These are phyloP conservation scores for Kodamaea sp. DNA, from an alignment of 1,139 yeast species.

Conservation along the genomic window DNA sequence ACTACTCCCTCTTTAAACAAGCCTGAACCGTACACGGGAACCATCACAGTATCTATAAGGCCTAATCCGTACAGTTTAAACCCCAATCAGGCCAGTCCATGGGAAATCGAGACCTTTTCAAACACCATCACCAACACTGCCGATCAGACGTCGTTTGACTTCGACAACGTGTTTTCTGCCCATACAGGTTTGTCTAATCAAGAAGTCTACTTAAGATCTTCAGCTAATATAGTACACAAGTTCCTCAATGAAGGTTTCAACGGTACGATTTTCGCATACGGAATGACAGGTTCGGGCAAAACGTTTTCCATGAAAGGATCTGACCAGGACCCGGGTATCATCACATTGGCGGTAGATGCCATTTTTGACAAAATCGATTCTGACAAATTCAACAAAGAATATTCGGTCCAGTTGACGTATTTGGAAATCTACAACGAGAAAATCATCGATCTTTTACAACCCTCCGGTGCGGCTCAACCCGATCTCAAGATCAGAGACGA, in stretches of 20 bases:
- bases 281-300: constrained; percentile 96
- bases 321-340: constrained; percentile 69
- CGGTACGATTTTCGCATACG: constrained; percentile 90
- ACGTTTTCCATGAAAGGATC: constrained; percentile 89
- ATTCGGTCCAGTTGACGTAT: constrained; percentile 63
- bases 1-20: constrained; percentile 35
- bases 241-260: constrained; percentile 75
- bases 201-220: constrained; percentile 62
- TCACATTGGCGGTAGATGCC: constrained; percentile 69
- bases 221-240: constrained; percentile 61
- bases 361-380: constrained; percentile 54
- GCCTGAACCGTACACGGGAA: constrained; percentile 49
- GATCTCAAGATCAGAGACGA: constrained; percentile 81
- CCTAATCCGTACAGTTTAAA: constrained; percentile 50
- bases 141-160: constrained; percentile 57
- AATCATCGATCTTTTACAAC: constrained; percentile 65
- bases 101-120: constrained; percentile 44
- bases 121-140: constrained; percentile 50
- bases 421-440: constrained; percentile 91
- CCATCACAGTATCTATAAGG: constrained; percentile 53
- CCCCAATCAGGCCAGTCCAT: constrained; percentile 27
- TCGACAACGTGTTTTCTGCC: constrained; percentile 75
- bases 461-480: constrained; percentile 13
- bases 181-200: constrained; percentile 46
- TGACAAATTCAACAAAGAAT: constrained; percentile 28